Evolutionary conservation across 2,329 filamentous ascomycete genomes (phyloP).

Genomic region (Drechslerella dactyloides): DNA sequence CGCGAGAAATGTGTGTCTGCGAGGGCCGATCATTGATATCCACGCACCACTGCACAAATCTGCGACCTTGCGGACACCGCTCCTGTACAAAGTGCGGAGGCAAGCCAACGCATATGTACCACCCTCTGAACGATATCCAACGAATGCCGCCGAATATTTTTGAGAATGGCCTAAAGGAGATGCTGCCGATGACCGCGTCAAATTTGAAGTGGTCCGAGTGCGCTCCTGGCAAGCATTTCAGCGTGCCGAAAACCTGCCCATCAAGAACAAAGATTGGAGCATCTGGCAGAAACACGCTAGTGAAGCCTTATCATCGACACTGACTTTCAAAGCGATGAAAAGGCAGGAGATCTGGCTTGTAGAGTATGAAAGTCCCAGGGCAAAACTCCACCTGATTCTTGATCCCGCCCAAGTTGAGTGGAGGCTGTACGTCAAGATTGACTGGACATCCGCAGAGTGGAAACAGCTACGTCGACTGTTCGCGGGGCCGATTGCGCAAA

Average conservation of each 20-base stretch:
- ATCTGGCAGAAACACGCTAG: conserved; percentile 56
- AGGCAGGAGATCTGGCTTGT: conserved; percentile 58
- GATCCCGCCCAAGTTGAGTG: conserved; percentile 58
- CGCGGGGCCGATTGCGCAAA: conserved; percentile 61
- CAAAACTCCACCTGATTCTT: conserved; percentile 59
- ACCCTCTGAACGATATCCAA: conserved; percentile 54
- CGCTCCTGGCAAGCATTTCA: conserved; percentile 53
- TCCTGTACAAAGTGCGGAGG: conserved; percentile 64
- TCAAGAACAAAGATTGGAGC: conserved; percentile 55
- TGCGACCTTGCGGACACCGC: conserved; percentile 65
- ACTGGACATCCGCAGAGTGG: conserved; percentile 36
- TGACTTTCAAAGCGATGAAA: conserved; percentile 36
- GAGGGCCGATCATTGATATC: conserved; percentile 62
- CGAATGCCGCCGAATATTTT: conserved; percentile 59
- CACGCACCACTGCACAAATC: conserved; percentile 58
- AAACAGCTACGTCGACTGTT: conserved; percentile 26
- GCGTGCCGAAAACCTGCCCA: conserved; percentile 48
- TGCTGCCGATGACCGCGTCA: conserved; percentile 60
- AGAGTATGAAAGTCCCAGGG: conserved; percentile 58
- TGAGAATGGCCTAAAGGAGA: conserved; percentile 58
- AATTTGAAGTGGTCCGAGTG: conserved; percentile 55
- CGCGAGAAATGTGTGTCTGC: conserved; percentile 65
- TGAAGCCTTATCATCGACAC: conserved; percentile 55
- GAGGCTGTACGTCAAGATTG: conserved; percentile 62
- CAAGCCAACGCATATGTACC: conserved; percentile 61